Base-by-base conservation (phyloP, 441 rosid species). In the Metrosideros polymorpha region DNA sequence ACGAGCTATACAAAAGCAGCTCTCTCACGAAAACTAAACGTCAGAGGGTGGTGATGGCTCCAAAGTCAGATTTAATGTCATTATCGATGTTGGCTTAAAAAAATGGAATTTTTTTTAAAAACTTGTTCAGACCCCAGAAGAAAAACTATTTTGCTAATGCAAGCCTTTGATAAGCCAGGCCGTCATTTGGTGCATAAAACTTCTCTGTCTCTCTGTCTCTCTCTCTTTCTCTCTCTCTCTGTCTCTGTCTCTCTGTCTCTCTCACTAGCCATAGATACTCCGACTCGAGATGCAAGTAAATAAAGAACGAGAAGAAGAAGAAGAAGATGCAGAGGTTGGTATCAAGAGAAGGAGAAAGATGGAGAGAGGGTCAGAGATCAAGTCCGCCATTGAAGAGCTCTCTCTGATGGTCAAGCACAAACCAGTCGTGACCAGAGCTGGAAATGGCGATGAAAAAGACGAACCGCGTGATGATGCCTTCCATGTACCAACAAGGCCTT, bases 361-460 rank as follows among this genome's bases (percentile, higher is more conserved):
- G 95, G 98, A 95, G 88, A 90, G 89, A 83, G 90, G 86, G 83
- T 86, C 98, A 87, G 99, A 95, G 92, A 75, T 97, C 82, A 91
- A 92, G 90, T 87, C 92, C 59, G 98, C 97, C 90, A 93, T 94
- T 89, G 98, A 95, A 89, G 99, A 97, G 91, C 92, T 97, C n/a
- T 91, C 96, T 71, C 30, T 86, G 82, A 86, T 86, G n/a, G 71
- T 83, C 53, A 86, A 83, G 53, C 63, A 53, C 50, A 86, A 71
- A 39, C 82, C 88, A 30, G 52, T 39, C 29, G 43, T 86, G 57
- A 71, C 17, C 49, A 71, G 82, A 71, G n/a, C 63, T 32, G 42
- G 29, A 30, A 52, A 51, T n/a, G 63, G 42, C 84, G 59, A 52
- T 24, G 61, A 32, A 53, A 88, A 92, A 87, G 90, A 92, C 54